Evolutionary conservation across 78 protist species (phyloP), one percentile per base, ranked within the genome.

Genomic region (Bodo saltans): DNA sequence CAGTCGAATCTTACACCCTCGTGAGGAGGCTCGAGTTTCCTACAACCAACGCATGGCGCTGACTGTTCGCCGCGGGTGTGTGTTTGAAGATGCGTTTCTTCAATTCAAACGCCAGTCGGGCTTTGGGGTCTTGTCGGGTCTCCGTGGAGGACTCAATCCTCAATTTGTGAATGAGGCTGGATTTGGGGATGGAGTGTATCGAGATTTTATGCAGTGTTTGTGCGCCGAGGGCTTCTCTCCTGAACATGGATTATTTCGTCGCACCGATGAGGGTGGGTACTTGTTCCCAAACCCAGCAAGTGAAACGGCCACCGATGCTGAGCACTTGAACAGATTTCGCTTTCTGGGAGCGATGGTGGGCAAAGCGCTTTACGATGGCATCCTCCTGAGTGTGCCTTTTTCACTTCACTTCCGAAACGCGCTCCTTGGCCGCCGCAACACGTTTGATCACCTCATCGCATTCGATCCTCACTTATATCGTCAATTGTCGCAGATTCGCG

Each of bases 291-390:
- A 81, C 29, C 26, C 89, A 0, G 38, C 26, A 4, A 28, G 33
- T 3, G 75, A 71, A 27, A 11, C 23, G n/a, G 12, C 39, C 4
- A 67, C 12, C 35, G 75, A 30, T 25, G 87, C 32, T 17, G 68
- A 32, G 8, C 21, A 72, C 32, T 4, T 73, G 41, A 12, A 70
- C 41, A 35, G 72, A 37, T 72, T 39, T 29, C 37, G 35, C 60
- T 87, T 79, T 32, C 52, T 87, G 4, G 89, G 89, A 27, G 35
- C 79, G 34, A 80, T 88, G n/a, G 35, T 88, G 29, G 91, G 91
- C 23, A 88, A 88, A 75, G 87, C 86, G 11, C n/a, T 88, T 35
- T 83, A 83, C 27, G 91, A 88, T 17, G 87, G 88, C 26, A 79
- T 88, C 33, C 91, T 88, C 37, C 25, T 88, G 27, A 88, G 84